A percentile compares a stretch with the other conserved stretches of the same genome.
phyloP scores from a whole-genome alignment of 257 asterid species.

The Lycium ferocissimum region DNA sequence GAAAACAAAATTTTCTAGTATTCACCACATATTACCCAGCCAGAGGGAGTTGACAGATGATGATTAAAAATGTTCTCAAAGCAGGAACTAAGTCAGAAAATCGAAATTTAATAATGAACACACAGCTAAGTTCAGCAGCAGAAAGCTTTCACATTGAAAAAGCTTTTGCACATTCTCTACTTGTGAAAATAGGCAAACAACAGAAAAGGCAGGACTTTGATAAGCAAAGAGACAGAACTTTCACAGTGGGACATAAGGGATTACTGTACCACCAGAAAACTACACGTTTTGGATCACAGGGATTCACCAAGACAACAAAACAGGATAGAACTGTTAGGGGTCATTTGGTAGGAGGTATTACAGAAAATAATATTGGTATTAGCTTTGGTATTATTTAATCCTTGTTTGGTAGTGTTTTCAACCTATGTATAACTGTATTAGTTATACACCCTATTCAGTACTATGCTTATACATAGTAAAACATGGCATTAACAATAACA shows the following conservation, averaged over 20 bases:
- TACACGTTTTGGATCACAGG: background rate
- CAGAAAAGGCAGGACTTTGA: background rate
- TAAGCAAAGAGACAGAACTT: background rate
- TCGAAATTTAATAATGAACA: background rate
- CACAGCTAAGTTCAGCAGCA: constrained; percentile 7
- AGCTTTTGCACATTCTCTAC: background rate
- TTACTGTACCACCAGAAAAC: background rate
- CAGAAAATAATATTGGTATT: no score
- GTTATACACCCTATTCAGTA: no score
- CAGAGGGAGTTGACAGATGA: constrained; percentile 7
- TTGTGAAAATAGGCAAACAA: background rate
- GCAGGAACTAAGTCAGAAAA: background rate
- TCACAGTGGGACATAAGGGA: background rate
- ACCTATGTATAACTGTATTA: no score
- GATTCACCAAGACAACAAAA: constrained; percentile 7
- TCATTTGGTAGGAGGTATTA: no score
- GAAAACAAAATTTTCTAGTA: background rate
- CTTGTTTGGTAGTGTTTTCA: no score
- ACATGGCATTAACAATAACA: no score
- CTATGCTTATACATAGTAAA: no score
- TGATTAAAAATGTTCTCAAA: background rate
- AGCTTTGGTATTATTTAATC: no score
- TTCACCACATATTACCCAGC: background rate
- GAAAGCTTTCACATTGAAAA: background rate
- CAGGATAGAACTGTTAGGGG: background rate